Percentiles rank a stretch among this genome's conserved stretches.
Conservation (phyloP, 2,329 filamentous ascomycete species). For the Ceratocystis ficicola region DNA sequence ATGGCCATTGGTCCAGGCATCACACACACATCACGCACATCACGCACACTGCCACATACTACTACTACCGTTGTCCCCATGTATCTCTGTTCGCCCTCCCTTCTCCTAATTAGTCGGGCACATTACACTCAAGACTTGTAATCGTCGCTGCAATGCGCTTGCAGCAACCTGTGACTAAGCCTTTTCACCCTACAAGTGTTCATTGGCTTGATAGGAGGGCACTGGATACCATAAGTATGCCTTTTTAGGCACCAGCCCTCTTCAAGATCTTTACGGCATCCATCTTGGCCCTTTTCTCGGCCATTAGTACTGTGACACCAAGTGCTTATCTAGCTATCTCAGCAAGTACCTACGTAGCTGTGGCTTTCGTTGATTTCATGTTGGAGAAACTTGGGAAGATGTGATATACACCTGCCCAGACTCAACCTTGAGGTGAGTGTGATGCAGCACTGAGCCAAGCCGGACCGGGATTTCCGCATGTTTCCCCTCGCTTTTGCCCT, state of each 20-base stretch:
- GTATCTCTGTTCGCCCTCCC: not conserved
- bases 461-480: too few relatives aligned
- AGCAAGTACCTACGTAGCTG: too few relatives aligned
- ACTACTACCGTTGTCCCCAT: not conserved
- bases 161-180: not conserved
- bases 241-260: conserved; percentile 1
- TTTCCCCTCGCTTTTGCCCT: too few relatives aligned
- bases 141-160: not conserved
- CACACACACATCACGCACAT: not conserved
- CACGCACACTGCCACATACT: not conserved
- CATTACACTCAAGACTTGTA: not conserved
- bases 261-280: not conserved
- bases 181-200: not conserved
- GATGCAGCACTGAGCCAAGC: too few relatives aligned
- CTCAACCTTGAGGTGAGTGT: too few relatives aligned
- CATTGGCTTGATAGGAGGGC: not conserved
- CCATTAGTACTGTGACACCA: conserved; percentile 7
- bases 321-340: too few relatives aligned
- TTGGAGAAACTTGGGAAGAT: too few relatives aligned
- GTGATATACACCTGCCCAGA: too few relatives aligned
- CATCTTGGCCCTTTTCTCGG: not conserved
- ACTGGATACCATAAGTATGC: not conserved
- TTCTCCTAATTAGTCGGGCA: not conserved
- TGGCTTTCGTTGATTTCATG: too few relatives aligned
- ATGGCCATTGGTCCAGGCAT: not conserved